Conservation (phyloP, 495 filamentous ascomycete species). For the Penicillium daleae region DNA sequence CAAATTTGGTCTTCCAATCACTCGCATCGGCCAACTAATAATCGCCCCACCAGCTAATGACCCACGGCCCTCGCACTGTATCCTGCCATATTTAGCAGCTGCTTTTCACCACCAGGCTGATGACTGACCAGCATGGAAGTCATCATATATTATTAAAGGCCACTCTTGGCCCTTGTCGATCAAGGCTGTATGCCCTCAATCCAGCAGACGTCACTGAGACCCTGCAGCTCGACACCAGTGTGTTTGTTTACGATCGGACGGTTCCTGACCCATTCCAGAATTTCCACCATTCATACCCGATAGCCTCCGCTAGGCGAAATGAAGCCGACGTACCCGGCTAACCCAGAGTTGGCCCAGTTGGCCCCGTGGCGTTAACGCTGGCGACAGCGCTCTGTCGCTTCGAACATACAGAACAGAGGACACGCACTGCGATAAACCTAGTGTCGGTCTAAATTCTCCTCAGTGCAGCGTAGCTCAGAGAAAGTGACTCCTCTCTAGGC, state of each 20-base stretch:
- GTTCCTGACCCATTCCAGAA: conserved; percentile 2
- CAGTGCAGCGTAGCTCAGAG: neutral
- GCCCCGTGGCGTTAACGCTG: conserved; percentile 16
- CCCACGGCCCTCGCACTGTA: neutral
- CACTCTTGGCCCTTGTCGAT: conserved; percentile 6
- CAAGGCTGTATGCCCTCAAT: conserved; percentile 5
- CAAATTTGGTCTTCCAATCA: neutral
- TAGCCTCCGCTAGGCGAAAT: neutral
- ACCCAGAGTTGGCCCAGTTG: conserved; percentile 15
- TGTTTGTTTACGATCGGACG: neutral
- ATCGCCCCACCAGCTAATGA: neutral
- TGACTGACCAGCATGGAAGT: neutral
- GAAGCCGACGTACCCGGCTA: conserved; percentile 19
- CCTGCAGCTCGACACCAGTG: neutral
- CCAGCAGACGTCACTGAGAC: neutral
- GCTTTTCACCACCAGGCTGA: too few relatives aligned
- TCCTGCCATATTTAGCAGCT: conserved; percentile 13
- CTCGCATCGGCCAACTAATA: neutral
- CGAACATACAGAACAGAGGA: neutral
- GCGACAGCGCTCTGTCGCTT: neutral
- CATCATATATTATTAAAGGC: conserved; percentile 4
- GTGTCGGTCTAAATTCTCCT: neutral
- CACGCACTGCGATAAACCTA: neutral
- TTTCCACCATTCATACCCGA: neutral
- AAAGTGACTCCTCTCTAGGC: neutral